Evolutionary conservation across 78 protist genomes (phyloP), one percentile per base, ranked within the genome.

Genomic region (Bodo saltans): DNA sequence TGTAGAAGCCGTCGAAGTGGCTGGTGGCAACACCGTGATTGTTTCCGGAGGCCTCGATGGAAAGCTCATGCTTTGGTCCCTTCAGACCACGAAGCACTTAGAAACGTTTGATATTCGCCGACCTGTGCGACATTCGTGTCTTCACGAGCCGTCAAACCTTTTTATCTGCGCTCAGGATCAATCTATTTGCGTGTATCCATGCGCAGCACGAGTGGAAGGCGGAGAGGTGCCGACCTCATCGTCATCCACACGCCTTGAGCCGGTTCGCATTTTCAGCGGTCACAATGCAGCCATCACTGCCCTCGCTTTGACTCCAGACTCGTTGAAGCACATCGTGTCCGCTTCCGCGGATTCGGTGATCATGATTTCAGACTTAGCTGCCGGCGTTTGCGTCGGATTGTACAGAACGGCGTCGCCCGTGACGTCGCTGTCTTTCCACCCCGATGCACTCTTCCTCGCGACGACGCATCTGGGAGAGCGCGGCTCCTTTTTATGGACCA

Each of bases 401-500:
- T 12, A 32, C 30, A 1, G 42, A 34, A 35, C 42, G 39, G 41
- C 1, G 12, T 1, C 70, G 2, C 74, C 84, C 39, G 52, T 79
- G 34, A 79, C 84, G 60, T 79, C 84, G 1, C 42, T 79, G 70
- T 3, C 29, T n/a, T 12, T 79, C 34, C 74, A 79, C 35, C 84
- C 84, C 40, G 21, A 11, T 17, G 72, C n/a, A 21, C 67, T 3
- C n/a, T 79, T 79, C 84, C n/a, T 79, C 35, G 47, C 84, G 28
- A 79, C 84, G 37, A 79, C 84, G 30, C 84, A 79, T 47, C 39
- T 72, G 8, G 42, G 37, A 4, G 84, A 79, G 23, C 71, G 37
- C n/a, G 42, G 42, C 12, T n/a, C 37, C 8, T 53, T 35, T 29
- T 21, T 79, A 21, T 79, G 84, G 84, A 79, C 84, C 74, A 79